These are phyloP conservation scores for Fusarium brevicatenulatum DNA, from an alignment of 2,329 filamentous ascomycete genomes.

Conservation along the genomic window DNA sequence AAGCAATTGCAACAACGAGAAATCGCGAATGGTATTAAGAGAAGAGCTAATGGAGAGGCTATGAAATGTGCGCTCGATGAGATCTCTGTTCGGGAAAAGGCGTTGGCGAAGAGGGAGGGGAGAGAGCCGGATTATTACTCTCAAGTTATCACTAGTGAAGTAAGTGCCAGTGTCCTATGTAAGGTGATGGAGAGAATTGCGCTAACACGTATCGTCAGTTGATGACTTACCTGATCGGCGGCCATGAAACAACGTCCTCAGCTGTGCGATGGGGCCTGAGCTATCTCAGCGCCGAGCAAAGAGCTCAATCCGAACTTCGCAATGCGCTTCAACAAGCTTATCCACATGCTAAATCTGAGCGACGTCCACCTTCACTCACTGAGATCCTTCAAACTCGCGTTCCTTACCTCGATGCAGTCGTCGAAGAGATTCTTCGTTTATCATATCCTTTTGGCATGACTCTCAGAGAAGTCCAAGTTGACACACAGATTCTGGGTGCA, in stretches of 20 bases:
- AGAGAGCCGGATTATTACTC: constrained; percentile 20
- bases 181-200: too few relatives aligned
- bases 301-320: constrained; percentile 5
- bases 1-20: background rate
- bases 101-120: constrained; percentile 14
- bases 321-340: constrained; percentile 10
- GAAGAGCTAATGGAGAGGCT: constrained; percentile 10
- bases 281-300: constrained; percentile 20
- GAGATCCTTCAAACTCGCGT: constrained; percentile 26
- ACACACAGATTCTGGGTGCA: constrained; percentile 19
- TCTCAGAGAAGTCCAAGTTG: constrained; percentile 9
- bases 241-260: constrained; percentile 28
- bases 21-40: constrained; percentile 4
- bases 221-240: constrained; percentile 23
- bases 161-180: background rate
- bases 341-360: background rate
- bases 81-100: constrained; percentile 21
- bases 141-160: constrained; percentile 19
- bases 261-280: constrained; percentile 23
- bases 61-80: constrained; percentile 27
- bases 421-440: constrained; percentile 20
- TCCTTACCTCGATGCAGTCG: constrained; percentile 20
- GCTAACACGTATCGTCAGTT: background rate
- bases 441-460: constrained; percentile 16
- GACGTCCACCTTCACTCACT: background rate